Percentiles rank a stretch among this genome's conserved stretches.
Evolutionary conservation across 768 basidiomycete species (phyloP).

Genomic region (Auricularia sp.): DNA sequence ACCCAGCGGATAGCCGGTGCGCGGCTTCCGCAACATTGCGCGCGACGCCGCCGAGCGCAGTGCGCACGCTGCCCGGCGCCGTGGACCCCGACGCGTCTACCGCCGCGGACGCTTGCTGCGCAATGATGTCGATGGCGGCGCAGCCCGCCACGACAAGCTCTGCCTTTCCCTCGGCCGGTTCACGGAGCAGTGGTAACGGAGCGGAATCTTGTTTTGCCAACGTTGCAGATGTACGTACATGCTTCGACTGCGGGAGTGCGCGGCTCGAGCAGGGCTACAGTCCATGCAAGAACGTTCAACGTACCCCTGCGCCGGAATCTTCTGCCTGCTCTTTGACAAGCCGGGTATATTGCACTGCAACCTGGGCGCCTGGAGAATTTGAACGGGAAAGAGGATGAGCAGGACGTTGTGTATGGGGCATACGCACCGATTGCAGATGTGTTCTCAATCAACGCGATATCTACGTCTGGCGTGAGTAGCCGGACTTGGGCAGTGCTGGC

Average conservation of each 20-base stretch:
- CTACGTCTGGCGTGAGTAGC: slow-evolving; percentile 23
- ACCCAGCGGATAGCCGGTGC: slow-evolving; percentile 43
- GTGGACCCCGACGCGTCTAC: slow-evolving; percentile 50
- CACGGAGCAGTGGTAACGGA: neutral
- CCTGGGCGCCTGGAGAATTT: slow-evolving; percentile 51
- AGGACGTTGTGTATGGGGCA: too few species aligned
- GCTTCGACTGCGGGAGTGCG: neutral
- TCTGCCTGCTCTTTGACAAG: slow-evolving; percentile 19
- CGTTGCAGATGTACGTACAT: slow-evolving; percentile 6
- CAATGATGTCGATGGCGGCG: slow-evolving; percentile 83
- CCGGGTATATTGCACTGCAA: slow-evolving; percentile 66
- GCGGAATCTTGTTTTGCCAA: slow-evolving; percentile 24
- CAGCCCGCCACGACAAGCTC: slow-evolving; percentile 68
- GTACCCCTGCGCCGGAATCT: too few species aligned
- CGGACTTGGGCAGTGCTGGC: slow-evolving; percentile 5
- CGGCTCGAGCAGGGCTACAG: too few species aligned
- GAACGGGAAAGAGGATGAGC: neutral
- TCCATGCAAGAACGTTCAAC: too few species aligned
- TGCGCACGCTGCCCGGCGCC: slow-evolving; percentile 60
- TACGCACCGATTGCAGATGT: slow-evolving; percentile 70
- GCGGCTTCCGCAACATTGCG: slow-evolving; percentile 94
- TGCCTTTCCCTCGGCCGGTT: neutral
- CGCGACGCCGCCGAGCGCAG: slow-evolving; percentile 82
- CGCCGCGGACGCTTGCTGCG: slow-evolving; percentile 30
- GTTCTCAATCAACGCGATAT: slow-evolving; percentile 84